phyloP scores from a whole-genome alignment of 306 rosid species.

The Datisca glomerata region DNA sequence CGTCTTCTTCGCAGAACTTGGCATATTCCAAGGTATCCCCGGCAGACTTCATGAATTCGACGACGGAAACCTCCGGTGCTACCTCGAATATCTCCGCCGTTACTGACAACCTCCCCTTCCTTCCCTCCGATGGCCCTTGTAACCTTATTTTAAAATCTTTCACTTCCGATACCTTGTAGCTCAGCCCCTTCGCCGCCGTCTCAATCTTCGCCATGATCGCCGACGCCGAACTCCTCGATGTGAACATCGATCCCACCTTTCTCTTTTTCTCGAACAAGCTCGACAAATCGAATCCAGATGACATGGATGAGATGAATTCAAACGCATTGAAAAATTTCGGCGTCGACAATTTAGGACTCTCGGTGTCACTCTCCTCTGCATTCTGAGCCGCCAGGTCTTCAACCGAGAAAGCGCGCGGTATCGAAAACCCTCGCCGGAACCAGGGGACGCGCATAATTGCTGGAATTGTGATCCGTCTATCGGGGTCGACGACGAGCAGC shows the following conservation, averaged over 20 bases:
- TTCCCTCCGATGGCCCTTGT: constrained; percentile 39
- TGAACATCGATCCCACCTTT: constrained; percentile 44
- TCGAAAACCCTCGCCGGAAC: constrained; percentile 32
- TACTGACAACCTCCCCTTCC: constrained; percentile 43
- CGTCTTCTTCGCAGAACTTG: constrained; percentile 51
- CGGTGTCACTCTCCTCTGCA: constrained; percentile 2
- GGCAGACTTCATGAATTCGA: constrained; percentile 57
- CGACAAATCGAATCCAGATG: constrained; percentile 67
- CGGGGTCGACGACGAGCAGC: constrained; percentile 51
- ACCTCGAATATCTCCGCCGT: constrained; percentile 68
- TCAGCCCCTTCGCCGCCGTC: constrained; percentile 38
- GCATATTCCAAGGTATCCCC: constrained; percentile 66
- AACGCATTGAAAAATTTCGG: constrained; percentile 74
- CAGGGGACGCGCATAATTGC: constrained; percentile 52
- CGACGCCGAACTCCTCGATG: constrained; percentile 40
- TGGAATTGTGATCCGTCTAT: constrained; percentile 34
- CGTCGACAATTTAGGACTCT: constrained; percentile 21
- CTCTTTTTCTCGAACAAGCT: constrained; percentile 47
- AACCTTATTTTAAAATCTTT: constrained; percentile 47
- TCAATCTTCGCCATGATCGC: constrained; percentile 45
- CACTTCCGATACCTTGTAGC: constrained; percentile 26
- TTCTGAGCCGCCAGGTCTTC: constrained; percentile 4
- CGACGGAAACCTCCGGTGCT: constrained; percentile 65
- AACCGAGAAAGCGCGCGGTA: constrained; percentile 13
- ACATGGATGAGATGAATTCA: constrained; percentile 64